phyloP scores from a whole-genome alignment of 2,329 filamentous ascomycete genomes.

The Orbilia ellipsospora region DNA sequence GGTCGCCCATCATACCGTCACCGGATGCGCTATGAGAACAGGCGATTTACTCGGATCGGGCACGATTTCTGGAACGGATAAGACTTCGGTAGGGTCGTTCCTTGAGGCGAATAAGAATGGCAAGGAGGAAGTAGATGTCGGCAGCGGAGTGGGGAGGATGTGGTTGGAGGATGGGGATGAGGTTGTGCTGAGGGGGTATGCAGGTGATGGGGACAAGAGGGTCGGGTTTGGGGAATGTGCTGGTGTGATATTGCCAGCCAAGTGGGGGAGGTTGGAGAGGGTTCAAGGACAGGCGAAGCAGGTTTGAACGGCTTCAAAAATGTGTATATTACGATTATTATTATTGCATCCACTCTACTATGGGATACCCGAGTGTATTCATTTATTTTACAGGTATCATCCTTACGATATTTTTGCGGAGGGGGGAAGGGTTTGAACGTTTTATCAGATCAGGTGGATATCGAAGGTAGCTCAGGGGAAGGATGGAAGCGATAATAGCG shows the following conservation, averaged over 20 bases:
- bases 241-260: slow-evolving; percentile 70
- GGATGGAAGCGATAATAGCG: slow-evolving; percentile 3
- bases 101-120: slow-evolving; percentile 78
- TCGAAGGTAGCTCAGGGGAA: not conserved
- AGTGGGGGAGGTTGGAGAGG: slow-evolving; percentile 45
- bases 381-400: too few relatives aligned
- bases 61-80: slow-evolving; percentile 75
- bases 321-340: slow-evolving; percentile 4
- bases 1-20: slow-evolving; percentile 81
- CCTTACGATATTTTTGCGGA: too few relatives aligned
- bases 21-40: slow-evolving; percentile 77
- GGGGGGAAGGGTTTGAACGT: too few relatives aligned
- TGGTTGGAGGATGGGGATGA: slow-evolving; percentile 82
- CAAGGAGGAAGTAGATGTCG: slow-evolving; percentile 71
- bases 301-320: not conserved
- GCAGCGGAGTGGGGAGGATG: slow-evolving; percentile 66
- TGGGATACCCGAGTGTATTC: not conserved
- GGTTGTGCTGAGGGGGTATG: slow-evolving; percentile 73
- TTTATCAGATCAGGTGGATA: too few relatives aligned
- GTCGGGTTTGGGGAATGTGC: slow-evolving; percentile 81
- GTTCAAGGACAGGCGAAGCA: slow-evolving; percentile 40
- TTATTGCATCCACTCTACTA: not conserved
- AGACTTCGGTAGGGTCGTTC: slow-evolving; percentile 73
- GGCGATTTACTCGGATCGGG: slow-evolving; percentile 82
- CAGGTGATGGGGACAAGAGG: slow-evolving; percentile 70